These are phyloP conservation scores for Pythium monospermum DNA, from an alignment of 352 stramenopile genomes.

Conservation along the genomic window DNA sequence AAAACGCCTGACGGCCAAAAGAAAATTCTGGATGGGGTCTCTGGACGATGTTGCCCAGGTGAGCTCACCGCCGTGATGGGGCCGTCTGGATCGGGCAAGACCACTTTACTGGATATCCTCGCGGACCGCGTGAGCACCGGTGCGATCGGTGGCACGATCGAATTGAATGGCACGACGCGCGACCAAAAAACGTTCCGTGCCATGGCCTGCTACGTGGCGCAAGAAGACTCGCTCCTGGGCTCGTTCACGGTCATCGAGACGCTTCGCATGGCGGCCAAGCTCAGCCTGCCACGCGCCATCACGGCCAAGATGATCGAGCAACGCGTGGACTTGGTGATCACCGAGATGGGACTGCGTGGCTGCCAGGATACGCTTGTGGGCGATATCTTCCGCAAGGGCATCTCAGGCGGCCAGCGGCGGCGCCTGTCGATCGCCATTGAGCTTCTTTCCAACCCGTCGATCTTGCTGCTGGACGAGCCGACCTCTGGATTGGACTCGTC, in stretches of 20 bases:
- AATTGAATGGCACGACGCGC: conserved; percentile 39
- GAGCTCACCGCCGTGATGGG: conserved; percentile 38
- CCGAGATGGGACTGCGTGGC: conserved; percentile 46
- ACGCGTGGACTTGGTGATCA: conserved; percentile 43
- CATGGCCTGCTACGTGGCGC: conserved; percentile 58
- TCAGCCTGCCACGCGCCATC: conserved; percentile 43
- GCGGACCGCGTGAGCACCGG: conserved; percentile 50
- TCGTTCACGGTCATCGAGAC: conserved; percentile 70
- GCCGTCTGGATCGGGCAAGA: conserved; percentile 31
- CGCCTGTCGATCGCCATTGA: conserved; percentile 78
- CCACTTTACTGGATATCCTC: conserved; percentile 39
- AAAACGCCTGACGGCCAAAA: background rate
- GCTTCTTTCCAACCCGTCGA: conserved; percentile 56
- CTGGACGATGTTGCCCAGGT: conserved; percentile 24
- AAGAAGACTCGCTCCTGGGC: conserved; percentile 57
- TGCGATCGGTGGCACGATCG: conserved; percentile 36
- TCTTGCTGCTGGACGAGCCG: conserved; percentile 82
- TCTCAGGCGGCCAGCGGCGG: conserved; percentile 75
- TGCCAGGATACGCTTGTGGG: conserved; percentile 54
- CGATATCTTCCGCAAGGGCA: conserved; percentile 68
- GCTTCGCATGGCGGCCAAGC: conserved; percentile 50
- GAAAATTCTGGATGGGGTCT: conserved; percentile 30
- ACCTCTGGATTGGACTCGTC: conserved; percentile 52
- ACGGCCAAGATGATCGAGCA: conserved; percentile 20
- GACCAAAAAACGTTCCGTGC: conserved; percentile 33